Evolutionary conservation across 225 moss, liverwort and hornwort species (phyloP), one percentile per base, ranked within the genome.

Genomic region (Anthoceros angustus): DNA sequence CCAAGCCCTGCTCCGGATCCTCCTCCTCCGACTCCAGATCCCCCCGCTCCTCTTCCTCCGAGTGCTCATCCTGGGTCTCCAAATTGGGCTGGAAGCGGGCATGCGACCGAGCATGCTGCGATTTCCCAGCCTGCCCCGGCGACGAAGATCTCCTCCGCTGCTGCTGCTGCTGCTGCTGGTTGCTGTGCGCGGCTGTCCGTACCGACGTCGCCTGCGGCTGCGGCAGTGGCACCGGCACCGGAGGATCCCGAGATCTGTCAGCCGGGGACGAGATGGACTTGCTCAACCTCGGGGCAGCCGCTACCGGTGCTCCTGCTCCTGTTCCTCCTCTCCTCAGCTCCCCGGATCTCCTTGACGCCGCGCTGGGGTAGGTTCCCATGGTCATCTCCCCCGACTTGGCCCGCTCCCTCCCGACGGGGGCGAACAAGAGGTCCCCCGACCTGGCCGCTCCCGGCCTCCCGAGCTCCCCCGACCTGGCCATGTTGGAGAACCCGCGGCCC

Each of bases 41-140:
- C 1, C n/a, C 7, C 8, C 55, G 55, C 10, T 55, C 55, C 55
- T 55, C 55, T 1, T 55, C 55, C 55, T 55, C 55, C 55, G 55
- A 55, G n/a, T 18, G 18, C 18, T 55, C 55, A 23, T 55, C 23
- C 55, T 55, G 55, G 16, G 55, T 55, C 55, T 55, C 55, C 55
- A 55, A 55, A 23, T 55, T 55, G 55, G 55, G 55, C 55, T 55
- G 55, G 55, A 55, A 55, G 10, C 55, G 8, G n/a, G 55, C 55
- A 23, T 55, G 55, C 10, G 55, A 55, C 10, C 55, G 55, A 18
- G 55, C 55, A 12, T 55, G 55, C 55, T 55, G 55, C 55, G 55
- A 55, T 23, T 15, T 15, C 10, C n/a, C 10, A 23, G 18, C 6
- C 10, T 18, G 23, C 14, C 55, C 7, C 0, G 55, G 55, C 55